Evolutionary conservation across 768 basidiomycete genomes (phyloP).

Genomic region (Rhizopogon roseolus): DNA sequence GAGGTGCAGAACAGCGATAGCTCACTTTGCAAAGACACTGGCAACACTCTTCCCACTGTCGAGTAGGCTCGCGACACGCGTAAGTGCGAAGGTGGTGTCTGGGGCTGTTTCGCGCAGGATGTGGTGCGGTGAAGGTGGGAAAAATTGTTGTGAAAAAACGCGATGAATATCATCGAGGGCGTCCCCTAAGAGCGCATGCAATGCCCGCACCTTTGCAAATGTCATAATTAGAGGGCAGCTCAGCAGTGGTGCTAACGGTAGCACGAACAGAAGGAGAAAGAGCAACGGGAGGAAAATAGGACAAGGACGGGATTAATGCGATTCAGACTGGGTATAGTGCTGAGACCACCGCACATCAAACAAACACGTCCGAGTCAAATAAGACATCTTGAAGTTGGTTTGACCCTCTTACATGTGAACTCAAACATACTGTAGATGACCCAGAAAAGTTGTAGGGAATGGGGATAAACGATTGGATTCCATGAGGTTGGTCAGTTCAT

Average conservation of each 20-base stretch:
- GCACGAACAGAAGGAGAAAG: background rate
- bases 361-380: background rate
- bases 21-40: constrained; percentile 46
- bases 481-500: no score
- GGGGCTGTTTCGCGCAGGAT: constrained; percentile 65
- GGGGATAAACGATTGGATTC: no score
- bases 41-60: constrained; percentile 60
- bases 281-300: background rate
- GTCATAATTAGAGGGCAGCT: constrained; percentile 44
- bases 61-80: constrained; percentile 62
- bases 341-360: background rate
- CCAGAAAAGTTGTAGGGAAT: no score
- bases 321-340: no score
- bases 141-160: constrained; percentile 37
- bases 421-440: no score
- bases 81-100: constrained; percentile 69
- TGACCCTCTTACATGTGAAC: no score
- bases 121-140: constrained; percentile 46
- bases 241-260: background rate
- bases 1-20: background rate
- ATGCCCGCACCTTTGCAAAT: constrained; percentile 57
- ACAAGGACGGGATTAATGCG: background rate
- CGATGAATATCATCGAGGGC: constrained; percentile 66
- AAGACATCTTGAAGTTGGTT: background rate
- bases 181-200: no score